phyloP scores from a whole-genome alignment of 805 yeast species.

The Dipodascopsis uninucleata region DNA sequence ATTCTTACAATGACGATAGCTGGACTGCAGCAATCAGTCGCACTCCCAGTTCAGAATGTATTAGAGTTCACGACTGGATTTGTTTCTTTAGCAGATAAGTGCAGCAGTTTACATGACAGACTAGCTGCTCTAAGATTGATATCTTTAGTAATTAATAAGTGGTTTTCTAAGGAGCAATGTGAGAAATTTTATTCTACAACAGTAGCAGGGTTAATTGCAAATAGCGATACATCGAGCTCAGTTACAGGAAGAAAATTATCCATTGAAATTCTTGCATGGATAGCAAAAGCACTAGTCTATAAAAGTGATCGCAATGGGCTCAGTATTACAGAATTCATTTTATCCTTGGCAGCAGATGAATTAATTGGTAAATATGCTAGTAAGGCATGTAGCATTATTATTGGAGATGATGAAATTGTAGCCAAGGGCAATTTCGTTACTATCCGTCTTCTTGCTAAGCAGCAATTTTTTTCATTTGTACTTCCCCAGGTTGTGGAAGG shows the following conservation, averaged over 20 bases:
- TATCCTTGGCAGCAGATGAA: conserved; percentile 39
- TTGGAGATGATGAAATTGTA: conserved; percentile 63
- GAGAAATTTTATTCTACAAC: conserved; percentile 28
- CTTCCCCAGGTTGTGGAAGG: conserved; percentile 54
- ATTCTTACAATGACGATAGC: conserved; percentile 21
- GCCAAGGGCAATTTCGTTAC: conserved; percentile 54
- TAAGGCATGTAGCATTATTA: conserved; percentile 57
- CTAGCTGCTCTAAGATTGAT: conserved; percentile 56
- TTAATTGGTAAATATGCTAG: conserved; percentile 44
- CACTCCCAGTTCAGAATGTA: conserved; percentile 4
- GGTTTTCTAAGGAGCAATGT: conserved; percentile 38
- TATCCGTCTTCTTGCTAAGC: conserved; percentile 71
- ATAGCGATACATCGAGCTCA: not conserved
- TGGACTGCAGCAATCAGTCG: conserved; percentile 10
- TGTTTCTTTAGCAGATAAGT: not conserved
- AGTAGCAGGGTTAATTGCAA: conserved; percentile 1
- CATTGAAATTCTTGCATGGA: conserved; percentile 26
- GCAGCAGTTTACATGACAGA: conserved; percentile 38
- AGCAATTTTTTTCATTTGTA: conserved; percentile 62
- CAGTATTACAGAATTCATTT: conserved; percentile 37
- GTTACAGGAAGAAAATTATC: not conserved
- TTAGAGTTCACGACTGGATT: conserved; percentile 1
- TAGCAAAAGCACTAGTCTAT: conserved; percentile 64
- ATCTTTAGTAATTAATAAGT: conserved; percentile 57
- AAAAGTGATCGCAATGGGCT: conserved; percentile 47